Percentiles rank a stretch among this genome's conserved stretches.
phyloP scores from a whole-genome alignment of 2,329 filamentous ascomycete genomes.

The Trichoderma sp. region DNA sequence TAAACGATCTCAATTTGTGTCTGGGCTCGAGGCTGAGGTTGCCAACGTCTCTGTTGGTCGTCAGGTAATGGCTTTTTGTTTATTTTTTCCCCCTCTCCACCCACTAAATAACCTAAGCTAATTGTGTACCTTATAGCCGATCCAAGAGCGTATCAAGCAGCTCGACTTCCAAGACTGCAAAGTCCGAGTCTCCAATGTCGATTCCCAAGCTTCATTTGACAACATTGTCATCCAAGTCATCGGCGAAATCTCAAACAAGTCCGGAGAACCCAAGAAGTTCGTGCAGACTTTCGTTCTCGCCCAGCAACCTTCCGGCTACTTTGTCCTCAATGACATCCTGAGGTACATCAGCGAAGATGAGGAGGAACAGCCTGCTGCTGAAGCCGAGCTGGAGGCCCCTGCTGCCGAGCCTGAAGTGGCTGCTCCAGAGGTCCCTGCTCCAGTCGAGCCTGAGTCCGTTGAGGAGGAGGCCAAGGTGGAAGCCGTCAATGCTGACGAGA shows the following conservation, averaged over 20 bases:
- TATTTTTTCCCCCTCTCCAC: not conserved
- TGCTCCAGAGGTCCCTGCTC: conserved; percentile 29
- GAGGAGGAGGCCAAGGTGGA: conserved; percentile 42
- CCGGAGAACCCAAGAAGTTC: conserved; percentile 88
- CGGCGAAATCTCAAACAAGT: conserved; percentile 95
- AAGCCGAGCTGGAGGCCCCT: conserved; percentile 35
- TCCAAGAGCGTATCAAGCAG: conserved; percentile 89
- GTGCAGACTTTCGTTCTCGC: conserved; percentile 97
- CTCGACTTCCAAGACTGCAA: conserved; percentile 97
- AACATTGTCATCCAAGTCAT: conserved; percentile 98
- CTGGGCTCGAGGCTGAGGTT: conserved; percentile 85
- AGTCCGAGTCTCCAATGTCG: conserved; percentile 95
- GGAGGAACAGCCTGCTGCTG: conserved; percentile 62
- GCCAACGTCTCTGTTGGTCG: conserved; percentile 83
- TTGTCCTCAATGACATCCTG: conserved; percentile 97
- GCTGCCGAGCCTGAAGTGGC: conserved; percentile 28
- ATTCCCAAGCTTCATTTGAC: conserved; percentile 87
- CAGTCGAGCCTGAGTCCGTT: conserved; percentile 35
- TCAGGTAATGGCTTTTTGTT: conserved; percentile 54
- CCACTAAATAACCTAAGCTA: conserved; percentile 11
- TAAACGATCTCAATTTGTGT: conserved; percentile 93
- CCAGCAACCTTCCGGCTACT: conserved; percentile 94
- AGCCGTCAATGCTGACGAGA: conserved; percentile 49
- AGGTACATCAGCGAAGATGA: conserved; percentile 84
- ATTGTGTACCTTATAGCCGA: conserved; percentile 57